Evolutionary conservation across 169 alveolate species (phyloP).

Genomic region (Hepatocystis sp.): DNA sequence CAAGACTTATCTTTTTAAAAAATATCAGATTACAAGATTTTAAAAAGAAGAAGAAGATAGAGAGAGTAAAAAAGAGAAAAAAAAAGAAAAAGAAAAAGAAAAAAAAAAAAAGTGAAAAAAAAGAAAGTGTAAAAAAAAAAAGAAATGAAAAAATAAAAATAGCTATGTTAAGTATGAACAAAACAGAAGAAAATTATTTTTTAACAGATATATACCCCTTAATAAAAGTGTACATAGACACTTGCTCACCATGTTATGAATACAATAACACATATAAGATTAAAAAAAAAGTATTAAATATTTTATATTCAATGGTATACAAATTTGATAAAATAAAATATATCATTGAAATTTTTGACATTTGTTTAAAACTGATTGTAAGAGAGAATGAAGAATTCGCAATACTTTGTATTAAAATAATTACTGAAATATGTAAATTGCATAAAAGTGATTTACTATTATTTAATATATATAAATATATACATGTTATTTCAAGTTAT

Average conservation of each 20-base stretch:
- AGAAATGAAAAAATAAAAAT: slow-evolving; percentile 15
- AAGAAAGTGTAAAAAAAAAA: slow-evolving; percentile 2
- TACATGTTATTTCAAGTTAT: slow-evolving; percentile 28
- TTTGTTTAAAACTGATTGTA: slow-evolving; percentile 37
- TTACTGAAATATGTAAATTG: slow-evolving; percentile 31
- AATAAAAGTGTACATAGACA: slow-evolving; percentile 24
- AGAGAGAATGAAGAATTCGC: slow-evolving; percentile 39
- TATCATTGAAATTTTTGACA: slow-evolving; percentile 49
- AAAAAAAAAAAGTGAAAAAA: too few relatives aligned
- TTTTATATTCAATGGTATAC: slow-evolving; percentile 42
- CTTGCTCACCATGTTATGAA: slow-evolving; percentile 4
- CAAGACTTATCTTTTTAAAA: slow-evolving; percentile 1
- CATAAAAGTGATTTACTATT: slow-evolving; percentile 31
- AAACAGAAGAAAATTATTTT: slow-evolving; percentile 24
- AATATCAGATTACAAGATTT: slow-evolving; percentile 23
- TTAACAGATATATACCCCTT: slow-evolving; percentile 50
- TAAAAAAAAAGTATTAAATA: slow-evolving; percentile 22
- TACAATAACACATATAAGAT: slow-evolving; percentile 13
- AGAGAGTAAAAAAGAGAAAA: too few relatives aligned
- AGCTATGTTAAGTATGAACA: slow-evolving; percentile 36
- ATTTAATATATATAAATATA: slow-evolving; percentile 50
- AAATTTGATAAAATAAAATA: slow-evolving; percentile 40
- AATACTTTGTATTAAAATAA: slow-evolving; percentile 44
- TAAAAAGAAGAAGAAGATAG: too few relatives aligned
- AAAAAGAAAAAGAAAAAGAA: too few relatives aligned